A percentile compares a stretch with the other conserved stretches of the same genome.
These are phyloP conservation scores for Pythium biforme DNA, from an alignment of 352 stramenopile genomes.

Conservation along the genomic window DNA sequence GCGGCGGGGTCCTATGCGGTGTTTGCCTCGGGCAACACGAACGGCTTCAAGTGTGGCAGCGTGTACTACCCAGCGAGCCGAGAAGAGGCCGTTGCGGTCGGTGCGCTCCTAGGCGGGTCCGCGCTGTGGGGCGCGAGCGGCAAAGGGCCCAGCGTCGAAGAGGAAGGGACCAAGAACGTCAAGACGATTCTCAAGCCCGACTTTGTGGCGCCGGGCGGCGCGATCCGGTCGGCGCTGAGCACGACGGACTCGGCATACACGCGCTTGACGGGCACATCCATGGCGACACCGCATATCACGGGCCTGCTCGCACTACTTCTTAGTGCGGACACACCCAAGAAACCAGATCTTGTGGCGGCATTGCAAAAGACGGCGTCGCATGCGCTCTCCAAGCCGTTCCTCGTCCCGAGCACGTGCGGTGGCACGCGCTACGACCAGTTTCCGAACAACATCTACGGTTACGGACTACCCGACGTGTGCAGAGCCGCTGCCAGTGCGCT, in stretches of 20 bases:
- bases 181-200: slow-evolving; percentile 62
- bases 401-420: slow-evolving; percentile 61
- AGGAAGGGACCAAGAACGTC: slow-evolving; percentile 11
- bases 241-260: slow-evolving; percentile 56
- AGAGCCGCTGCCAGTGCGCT: slow-evolving; percentile 35
- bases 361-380: slow-evolving; percentile 42
- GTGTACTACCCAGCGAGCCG: slow-evolving; percentile 66
- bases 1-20: slow-evolving; percentile 49
- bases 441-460: slow-evolving; percentile 81
- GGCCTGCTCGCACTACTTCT: slow-evolving; percentile 61
- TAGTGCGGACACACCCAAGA: slow-evolving; percentile 24
- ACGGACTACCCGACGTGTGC: slow-evolving; percentile 56
- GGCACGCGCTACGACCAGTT: slow-evolving; percentile 64
- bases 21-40: slow-evolving; percentile 72
- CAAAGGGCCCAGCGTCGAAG: slow-evolving; percentile 50
- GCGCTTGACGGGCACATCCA: slow-evolving; percentile 68
- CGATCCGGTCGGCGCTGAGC: slow-evolving; percentile 64
- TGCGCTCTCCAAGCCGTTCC: slow-evolving; percentile 57
- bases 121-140: slow-evolving; percentile 71
- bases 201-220: slow-evolving; percentile 67
- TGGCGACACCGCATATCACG: slow-evolving; percentile 70
- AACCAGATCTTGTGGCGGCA: slow-evolving; percentile 36
- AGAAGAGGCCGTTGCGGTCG: slow-evolving; percentile 54
- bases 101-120: slow-evolving; percentile 51
- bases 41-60: slow-evolving; percentile 67